Evolutionary conservation across 2,329 filamentous ascomycete genomes (phyloP).

Genomic region (Colletotrichum plurivorum): DNA sequence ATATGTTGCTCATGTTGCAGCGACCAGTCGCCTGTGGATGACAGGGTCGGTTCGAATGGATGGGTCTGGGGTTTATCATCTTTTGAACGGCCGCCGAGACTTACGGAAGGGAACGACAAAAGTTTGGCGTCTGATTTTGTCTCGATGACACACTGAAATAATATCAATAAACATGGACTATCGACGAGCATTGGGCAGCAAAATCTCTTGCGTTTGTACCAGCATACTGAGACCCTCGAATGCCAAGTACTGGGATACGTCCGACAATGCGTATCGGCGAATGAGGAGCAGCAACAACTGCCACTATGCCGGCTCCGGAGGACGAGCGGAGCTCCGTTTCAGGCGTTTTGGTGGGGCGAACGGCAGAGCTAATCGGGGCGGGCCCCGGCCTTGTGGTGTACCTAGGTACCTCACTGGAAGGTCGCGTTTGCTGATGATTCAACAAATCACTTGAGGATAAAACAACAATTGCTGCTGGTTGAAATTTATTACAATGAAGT

Average conservation of each 20-base stretch:
- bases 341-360: background rate
- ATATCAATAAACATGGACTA: background rate
- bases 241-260: background rate
- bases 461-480: no score
- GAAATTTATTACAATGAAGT: no score
- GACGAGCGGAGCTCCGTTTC: conserved; percentile 4
- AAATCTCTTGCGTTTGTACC: background rate
- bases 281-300: background rate
- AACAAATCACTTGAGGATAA: no score
- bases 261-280: background rate
- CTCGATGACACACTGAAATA: background rate
- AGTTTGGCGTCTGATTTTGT: conserved; percentile 7
- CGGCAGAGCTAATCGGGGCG: conserved; percentile 6
- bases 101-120: background rate
- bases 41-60: no score
- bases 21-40: no score
- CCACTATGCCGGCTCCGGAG: conserved; percentile 24
- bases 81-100: background rate
- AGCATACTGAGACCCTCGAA: background rate
- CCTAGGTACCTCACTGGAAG: no score
- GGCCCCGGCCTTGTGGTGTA: conserved; percentile 2
- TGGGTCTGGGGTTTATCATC: background rate
- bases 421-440: background rate
- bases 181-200: background rate
- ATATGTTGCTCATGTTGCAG: background rate